phyloP scores from a whole-genome alignment of 805 yeast species.

The Schwanniomyces occidentalis region DNA sequence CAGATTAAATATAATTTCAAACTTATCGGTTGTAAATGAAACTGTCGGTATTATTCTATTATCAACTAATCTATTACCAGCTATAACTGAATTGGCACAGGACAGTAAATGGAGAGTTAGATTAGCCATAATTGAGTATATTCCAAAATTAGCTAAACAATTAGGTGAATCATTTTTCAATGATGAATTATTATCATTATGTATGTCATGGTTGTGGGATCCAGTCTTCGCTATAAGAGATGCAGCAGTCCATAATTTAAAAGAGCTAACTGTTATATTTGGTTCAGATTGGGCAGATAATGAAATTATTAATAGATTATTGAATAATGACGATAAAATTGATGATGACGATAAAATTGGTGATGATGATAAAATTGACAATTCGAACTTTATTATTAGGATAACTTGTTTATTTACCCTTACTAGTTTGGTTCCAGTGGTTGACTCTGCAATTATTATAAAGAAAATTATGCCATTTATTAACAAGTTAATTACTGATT shows the following conservation, averaged over 20 bases:
- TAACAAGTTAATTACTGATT: slow-evolving; percentile 67
- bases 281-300: slow-evolving; percentile 92
- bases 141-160: slow-evolving; percentile 92
- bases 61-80: slow-evolving; percentile 88
- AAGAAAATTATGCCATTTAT: slow-evolving; percentile 78
- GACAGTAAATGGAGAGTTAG: slow-evolving; percentile 98
- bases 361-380: slow-evolving; percentile 46
- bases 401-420: slow-evolving; percentile 88
- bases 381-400: slow-evolving; percentile 83
- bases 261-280: slow-evolving; percentile 77
- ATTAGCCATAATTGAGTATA: slow-evolving; percentile 93
- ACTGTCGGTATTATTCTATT: slow-evolving; percentile 89
- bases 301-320: slow-evolving; percentile 76
- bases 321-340: slow-evolving; percentile 34
- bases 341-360: slow-evolving; percentile 39
- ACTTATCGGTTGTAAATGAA: slow-evolving; percentile 87
- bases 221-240: slow-evolving; percentile 94
- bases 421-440: slow-evolving; percentile 76
- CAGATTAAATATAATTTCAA: slow-evolving; percentile 88
- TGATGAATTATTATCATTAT: slow-evolving; percentile 83
- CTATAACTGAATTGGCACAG: slow-evolving; percentile 92
- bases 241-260: slow-evolving; percentile 87
- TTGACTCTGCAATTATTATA: slow-evolving; percentile 54
- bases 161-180: slow-evolving; percentile 92
- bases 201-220: slow-evolving; percentile 99